Percentiles rank a stretch among this genome's conserved stretches.
Evolutionary conservation across 1,139 yeast species (phyloP).

Genomic region (Yamadazyma conglobata): DNA sequence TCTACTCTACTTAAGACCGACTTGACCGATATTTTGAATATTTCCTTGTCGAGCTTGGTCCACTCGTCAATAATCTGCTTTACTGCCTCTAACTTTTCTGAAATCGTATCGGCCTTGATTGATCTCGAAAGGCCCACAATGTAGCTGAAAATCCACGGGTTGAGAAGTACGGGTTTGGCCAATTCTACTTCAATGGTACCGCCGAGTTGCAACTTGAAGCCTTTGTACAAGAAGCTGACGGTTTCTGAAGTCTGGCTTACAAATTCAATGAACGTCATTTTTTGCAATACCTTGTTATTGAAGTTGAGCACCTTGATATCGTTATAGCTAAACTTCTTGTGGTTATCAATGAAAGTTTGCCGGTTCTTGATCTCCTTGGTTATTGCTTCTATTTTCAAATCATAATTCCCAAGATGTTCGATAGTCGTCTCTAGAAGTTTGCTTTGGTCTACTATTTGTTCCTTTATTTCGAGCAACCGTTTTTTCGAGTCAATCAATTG

Average conservation of each 20-base stretch:
- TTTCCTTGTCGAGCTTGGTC: constrained; percentile 23
- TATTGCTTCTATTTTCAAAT: constrained; percentile 18
- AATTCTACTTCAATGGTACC: constrained; percentile 5
- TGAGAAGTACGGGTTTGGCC: constrained; percentile 9
- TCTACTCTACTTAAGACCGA: constrained; percentile 21
- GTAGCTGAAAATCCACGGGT: constrained; percentile 12
- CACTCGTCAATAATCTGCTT: constrained; percentile 14
- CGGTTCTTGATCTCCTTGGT: constrained; percentile 14
- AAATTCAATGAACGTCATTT: constrained; percentile 19
- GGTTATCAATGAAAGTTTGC: constrained; percentile 18
- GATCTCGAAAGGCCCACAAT: constrained; percentile 9
- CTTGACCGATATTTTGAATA: constrained; percentile 26
- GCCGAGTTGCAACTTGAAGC: constrained; percentile 9
- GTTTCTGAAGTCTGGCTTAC: constrained; percentile 13
- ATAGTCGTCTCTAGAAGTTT: constrained; percentile 15
- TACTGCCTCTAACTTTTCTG: constrained; percentile 18
- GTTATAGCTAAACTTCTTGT: constrained; percentile 21
- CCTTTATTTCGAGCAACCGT: constrained; percentile 16
- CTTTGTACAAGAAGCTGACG: constrained; percentile 11
- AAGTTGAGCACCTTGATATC: constrained; percentile 24
- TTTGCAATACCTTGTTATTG: constrained; percentile 24
- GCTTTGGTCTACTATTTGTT: constrained; percentile 8
- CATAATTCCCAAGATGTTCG: constrained; percentile 11
- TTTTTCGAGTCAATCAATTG: constrained; percentile 8
- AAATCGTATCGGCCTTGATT: constrained; percentile 15